These are phyloP conservation scores for Verticillium albo-atrum DNA, from an alignment of 2,329 filamentous ascomycete genomes.

Conservation along the genomic window DNA sequence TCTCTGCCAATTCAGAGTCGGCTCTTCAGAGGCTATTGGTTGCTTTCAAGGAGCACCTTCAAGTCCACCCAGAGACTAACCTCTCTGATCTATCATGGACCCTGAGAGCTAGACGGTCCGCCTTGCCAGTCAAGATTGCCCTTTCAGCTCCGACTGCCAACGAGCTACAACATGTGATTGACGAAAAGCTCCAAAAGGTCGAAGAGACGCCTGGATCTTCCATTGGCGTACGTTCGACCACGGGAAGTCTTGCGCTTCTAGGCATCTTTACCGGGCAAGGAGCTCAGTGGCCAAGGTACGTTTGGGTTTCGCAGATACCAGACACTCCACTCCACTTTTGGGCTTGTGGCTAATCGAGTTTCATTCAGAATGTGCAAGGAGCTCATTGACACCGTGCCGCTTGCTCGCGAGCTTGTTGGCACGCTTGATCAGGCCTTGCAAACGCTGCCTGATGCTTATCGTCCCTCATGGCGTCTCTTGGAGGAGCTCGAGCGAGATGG, in stretches of 20 bases:
- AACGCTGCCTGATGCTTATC: constrained; percentile 11
- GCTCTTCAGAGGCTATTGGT: background rate
- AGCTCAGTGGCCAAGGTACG: constrained; percentile 19
- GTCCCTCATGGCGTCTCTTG: constrained; percentile 19
- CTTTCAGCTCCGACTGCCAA: background rate
- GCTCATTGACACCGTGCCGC: constrained; percentile 10
- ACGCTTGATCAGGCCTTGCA: constrained; percentile 16
- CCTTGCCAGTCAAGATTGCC: background rate
- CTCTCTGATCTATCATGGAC: background rate
- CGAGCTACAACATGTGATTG: background rate
- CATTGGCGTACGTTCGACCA: background rate
- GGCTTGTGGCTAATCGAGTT: no score
- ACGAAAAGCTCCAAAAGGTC: background rate
- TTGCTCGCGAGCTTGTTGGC: constrained; percentile 8
- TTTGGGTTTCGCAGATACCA: no score
- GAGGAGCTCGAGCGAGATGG: constrained; percentile 15
- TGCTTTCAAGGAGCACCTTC: background rate
- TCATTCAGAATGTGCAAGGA: constrained; percentile 13
- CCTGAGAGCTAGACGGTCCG: background rate
- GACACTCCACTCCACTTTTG: no score
- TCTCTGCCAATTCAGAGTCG: constrained; percentile 2
- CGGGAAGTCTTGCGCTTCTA: background rate
- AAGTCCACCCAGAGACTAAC: background rate
- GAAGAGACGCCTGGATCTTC: background rate
- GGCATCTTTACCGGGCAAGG: constrained; percentile 27